Base-by-base conservation (phyloP, 176 grass and related monocot species). In the Puccinellia tenuiflora region DNA sequence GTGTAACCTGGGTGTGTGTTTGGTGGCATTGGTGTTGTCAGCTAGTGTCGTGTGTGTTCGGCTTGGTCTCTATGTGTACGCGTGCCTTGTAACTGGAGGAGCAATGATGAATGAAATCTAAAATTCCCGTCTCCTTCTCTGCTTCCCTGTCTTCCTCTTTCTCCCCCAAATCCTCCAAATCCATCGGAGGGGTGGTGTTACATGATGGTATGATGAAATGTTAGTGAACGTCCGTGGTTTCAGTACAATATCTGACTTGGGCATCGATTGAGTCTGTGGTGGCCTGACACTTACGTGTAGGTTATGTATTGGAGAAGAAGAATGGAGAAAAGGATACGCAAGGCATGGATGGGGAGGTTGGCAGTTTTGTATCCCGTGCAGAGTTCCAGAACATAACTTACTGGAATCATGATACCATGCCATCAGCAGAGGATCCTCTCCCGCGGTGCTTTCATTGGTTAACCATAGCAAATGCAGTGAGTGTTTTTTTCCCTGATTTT, bases 341-440 rank as follows among this genome's bases (percentile, higher is more conserved):
- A 39, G 62, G 77, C 53, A 42, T 82, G 34, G 89, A 91, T 25
- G 80, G 57, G 69, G 87, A 95, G 59, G 80, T 89, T 18, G 79
- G 72, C 64, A 77, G 42, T 86, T 93, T 92, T 90, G 79, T 76
- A 62, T 93, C 93, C 14, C 80, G 75, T 68, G 91, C 87, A 12
- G 91, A 93, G 55, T 99, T 99, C 52, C 82, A 90, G 78, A 87
- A 84, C 79, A 84, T 96, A 69, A 99, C 93, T 21, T 93, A 93
- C 83, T 96, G 96, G 96, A 96, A 93, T 48, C 93, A 99, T 84
- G 96, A 99, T n/a, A 85, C 75, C 57, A 37, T 85, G 26, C 95
- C 96, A 82, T 99, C 89, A 17, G 70, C 80, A 20, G 96, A 98
- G 67, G 96, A 98, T 93, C 79, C 93, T 28, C 87, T 98, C 61